A percentile compares a stretch with the other conserved stretches of the same genome.
Conservation (phyloP, 2,329 filamentous ascomycete species). For the Stromatinia cepivora region DNA sequence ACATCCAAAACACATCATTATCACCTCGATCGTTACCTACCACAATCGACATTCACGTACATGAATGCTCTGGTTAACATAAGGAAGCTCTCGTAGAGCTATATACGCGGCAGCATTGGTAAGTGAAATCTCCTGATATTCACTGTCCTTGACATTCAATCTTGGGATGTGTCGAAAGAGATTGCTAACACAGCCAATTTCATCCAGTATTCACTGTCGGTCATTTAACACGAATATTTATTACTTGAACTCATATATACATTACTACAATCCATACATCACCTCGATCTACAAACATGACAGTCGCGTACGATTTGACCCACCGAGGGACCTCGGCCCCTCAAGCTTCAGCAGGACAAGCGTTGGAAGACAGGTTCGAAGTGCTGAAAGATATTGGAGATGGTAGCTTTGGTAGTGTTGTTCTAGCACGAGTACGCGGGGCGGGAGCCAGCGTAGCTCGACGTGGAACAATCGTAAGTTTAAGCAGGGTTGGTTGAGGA, state of each 20-base stretch:
- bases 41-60: conserved; percentile 25
- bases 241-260: conserved; percentile 18
- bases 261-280: conserved; percentile 1
- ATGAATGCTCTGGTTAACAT: conserved; percentile 41
- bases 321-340: conserved; percentile 63
- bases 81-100: conserved; percentile 40
- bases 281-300: conserved; percentile 58
- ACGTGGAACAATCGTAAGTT: conserved; percentile 84
- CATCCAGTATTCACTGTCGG: conserved; percentile 26
- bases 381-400: conserved; percentile 97
- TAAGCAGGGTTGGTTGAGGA: conserved; percentile 9
- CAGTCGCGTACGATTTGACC: conserved; percentile 71
- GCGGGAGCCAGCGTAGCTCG: conserved; percentile 87
- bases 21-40: conserved; percentile 25
- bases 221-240: conserved; percentile 16
- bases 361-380: conserved; percentile 92
- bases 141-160: neutral
- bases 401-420: conserved; percentile 96
- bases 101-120: conserved; percentile 28
- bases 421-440: conserved; percentile 84
- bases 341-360: conserved; percentile 48
- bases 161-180: neutral
- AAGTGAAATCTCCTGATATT: conserved; percentile 9
- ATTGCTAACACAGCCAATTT: conserved; percentile 16
- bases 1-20: conserved; percentile 25